Evolutionary conservation across 208 protist genomes (phyloP).

Genomic region (Paratrypanosoma confusum): DNA sequence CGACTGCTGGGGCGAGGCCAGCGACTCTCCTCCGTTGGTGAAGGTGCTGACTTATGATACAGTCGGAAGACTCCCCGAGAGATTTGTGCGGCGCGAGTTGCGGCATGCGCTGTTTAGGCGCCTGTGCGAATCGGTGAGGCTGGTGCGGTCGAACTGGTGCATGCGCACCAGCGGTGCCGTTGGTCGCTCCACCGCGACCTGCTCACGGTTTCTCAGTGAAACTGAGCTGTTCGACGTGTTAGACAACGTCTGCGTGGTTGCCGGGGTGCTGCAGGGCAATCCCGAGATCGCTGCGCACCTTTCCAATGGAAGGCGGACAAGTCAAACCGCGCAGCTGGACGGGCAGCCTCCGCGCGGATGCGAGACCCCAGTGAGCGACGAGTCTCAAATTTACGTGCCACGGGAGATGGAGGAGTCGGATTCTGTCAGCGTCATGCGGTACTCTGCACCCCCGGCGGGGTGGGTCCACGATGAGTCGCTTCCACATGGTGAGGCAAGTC

Average conservation of each 20-base stretch:
- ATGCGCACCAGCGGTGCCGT: neutral
- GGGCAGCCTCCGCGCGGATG: too few relatives aligned
- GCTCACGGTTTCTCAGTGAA: constrained; percentile 26
- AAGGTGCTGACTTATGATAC: constrained; percentile 37
- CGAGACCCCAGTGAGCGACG: too few relatives aligned
- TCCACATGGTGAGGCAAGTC: too few relatives aligned
- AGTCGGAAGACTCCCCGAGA: constrained; percentile 41
- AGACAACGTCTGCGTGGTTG: constrained; percentile 61
- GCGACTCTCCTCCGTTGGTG: constrained; percentile 12
- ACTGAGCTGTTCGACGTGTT: constrained; percentile 21
- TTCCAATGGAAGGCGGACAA: too few relatives aligned
- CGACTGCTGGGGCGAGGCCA: neutral
- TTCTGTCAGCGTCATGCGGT: too few relatives aligned
- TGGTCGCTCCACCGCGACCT: too few relatives aligned
- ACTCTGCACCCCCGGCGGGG: too few relatives aligned
- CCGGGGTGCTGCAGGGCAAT: constrained; percentile 38
- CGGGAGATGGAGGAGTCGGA: too few relatives aligned
- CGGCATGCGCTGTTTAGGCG: constrained; percentile 11
- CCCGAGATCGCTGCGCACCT: constrained; percentile 35
- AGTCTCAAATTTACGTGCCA: too few relatives aligned
- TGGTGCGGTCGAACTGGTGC: neutral
- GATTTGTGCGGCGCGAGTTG: constrained; percentile 34
- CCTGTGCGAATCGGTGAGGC: neutral
- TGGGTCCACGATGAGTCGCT: too few relatives aligned
- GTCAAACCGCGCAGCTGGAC: too few relatives aligned